Evolutionary conservation across 2,329 filamentous ascomycete genomes (phyloP).

Genomic region (Diplodia seriata): DNA sequence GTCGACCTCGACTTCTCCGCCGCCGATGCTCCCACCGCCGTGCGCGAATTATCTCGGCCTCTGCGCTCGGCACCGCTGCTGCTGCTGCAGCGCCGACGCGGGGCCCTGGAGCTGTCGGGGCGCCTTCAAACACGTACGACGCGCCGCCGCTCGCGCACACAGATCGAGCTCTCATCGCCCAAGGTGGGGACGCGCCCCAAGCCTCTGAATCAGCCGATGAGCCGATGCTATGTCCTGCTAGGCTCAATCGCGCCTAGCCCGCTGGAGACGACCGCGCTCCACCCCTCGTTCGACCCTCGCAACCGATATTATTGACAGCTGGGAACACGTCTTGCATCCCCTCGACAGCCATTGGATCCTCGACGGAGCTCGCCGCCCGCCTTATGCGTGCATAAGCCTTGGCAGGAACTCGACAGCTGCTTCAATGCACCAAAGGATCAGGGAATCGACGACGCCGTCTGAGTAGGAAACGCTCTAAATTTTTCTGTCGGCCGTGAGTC

Average conservation of each 20-base stretch:
- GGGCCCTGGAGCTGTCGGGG: constrained; percentile 5
- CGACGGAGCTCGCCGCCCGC: constrained; percentile 12
- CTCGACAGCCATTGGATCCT: constrained; percentile 9
- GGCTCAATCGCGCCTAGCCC: constrained; percentile 16
- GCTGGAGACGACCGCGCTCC: constrained; percentile 23
- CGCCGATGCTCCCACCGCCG: neutral
- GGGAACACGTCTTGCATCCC: constrained; percentile 8
- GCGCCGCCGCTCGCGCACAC: constrained; percentile 5
- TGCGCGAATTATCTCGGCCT: constrained; percentile 7
- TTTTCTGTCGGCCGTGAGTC: constrained; percentile 7
- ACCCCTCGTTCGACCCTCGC: constrained; percentile 23
- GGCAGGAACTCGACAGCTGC: neutral
- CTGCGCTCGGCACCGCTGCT: neutral
- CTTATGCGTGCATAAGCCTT: constrained; percentile 1
- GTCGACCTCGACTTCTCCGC: constrained; percentile 9
- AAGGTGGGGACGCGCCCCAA: constrained; percentile 7
- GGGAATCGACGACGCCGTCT: constrained; percentile 7
- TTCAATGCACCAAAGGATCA: constrained; percentile 16
- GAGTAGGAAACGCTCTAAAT: constrained; percentile 6
- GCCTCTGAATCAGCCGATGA: constrained; percentile 24
- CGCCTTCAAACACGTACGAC: constrained; percentile 14
- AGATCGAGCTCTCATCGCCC: neutral
- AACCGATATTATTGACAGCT: constrained; percentile 5
- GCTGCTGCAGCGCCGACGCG: neutral
- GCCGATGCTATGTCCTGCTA: neutral